Evolutionary conservation across 179 eudicot species (phyloP).

Genomic region (Silene coronaria): DNA sequence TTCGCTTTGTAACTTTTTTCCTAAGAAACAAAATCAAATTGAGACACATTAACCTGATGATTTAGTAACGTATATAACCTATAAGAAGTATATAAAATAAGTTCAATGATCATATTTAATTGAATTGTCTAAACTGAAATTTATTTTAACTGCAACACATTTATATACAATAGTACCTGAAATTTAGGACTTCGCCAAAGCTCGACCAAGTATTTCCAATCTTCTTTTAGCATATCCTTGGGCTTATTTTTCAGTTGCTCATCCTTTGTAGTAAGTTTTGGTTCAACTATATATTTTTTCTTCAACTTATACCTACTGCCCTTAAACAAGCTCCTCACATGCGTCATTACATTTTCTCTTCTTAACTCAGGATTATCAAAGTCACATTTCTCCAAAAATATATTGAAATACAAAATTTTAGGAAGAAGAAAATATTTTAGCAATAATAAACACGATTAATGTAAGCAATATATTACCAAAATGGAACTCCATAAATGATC

Average conservation of each 20-base stretch:
- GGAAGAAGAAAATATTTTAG: no score
- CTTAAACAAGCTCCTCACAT: neutral
- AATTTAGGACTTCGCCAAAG: neutral
- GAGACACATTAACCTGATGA: no score
- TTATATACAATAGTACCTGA: neutral
- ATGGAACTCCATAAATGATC: neutral
- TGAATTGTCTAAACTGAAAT: no score
- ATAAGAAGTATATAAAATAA: no score
- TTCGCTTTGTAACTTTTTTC: neutral
- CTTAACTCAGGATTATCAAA: conserved; percentile 9
- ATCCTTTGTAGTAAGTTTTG: neutral
- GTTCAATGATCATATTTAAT: no score
- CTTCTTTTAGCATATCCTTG: no score
- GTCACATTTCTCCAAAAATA: neutral
- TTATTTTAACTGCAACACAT: no score
- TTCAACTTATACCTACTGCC: neutral
- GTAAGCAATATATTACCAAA: neutral
- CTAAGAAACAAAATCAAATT: no score
- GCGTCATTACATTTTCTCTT: neutral
- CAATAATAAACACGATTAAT: neutral
- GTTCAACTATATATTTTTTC: neutral
- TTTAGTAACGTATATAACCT: no score
- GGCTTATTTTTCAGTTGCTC: no score
- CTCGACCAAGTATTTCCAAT: no score
- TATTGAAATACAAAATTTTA: neutral